Evolutionary conservation across 139 green algal genomes (phyloP).

Genomic region (Chlorella ohadii): DNA sequence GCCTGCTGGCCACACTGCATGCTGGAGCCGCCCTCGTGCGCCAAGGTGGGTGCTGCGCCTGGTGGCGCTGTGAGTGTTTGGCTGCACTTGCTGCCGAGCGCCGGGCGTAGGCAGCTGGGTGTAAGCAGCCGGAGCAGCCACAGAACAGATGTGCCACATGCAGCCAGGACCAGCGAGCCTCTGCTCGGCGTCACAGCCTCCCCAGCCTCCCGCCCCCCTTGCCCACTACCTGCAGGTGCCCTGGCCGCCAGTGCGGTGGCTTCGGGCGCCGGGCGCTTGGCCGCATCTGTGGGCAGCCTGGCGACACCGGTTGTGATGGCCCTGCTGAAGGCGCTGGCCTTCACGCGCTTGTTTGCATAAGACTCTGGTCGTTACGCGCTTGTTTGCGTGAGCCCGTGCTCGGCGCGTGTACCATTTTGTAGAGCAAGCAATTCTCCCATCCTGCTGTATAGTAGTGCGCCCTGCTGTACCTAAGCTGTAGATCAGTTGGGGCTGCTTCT

Average conservation of each 20-base stretch:
- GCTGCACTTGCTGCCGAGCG: not conserved
- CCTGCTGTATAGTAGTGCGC: no score
- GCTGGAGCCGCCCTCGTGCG: not conserved
- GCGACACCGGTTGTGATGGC: constrained; percentile 2
- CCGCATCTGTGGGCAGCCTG: not conserved
- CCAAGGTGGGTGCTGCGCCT: not conserved
- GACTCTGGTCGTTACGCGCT: no score
- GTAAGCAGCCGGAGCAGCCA: no score
- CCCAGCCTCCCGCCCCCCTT: not conserved
- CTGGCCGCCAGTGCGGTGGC: not conserved
- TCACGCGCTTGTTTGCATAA: constrained; percentile 11
- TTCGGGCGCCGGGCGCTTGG: not conserved
- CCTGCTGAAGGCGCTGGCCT: not conserved
- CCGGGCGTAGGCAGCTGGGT: not conserved
- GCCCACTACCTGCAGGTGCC: not conserved
- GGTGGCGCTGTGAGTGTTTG: no score
- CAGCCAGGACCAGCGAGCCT: not conserved
- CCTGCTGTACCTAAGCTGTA: no score
- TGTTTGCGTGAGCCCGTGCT: not conserved
- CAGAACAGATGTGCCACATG: no score
- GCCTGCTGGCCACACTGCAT: constrained; percentile 2
- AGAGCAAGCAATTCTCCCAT: no score
- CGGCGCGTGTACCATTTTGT: no score
- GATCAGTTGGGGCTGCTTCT: no score
- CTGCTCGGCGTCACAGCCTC: not conserved